phyloP scores from a whole-genome alignment of 73 alveolate species.

The Blepharisma japonicum region DNA sequence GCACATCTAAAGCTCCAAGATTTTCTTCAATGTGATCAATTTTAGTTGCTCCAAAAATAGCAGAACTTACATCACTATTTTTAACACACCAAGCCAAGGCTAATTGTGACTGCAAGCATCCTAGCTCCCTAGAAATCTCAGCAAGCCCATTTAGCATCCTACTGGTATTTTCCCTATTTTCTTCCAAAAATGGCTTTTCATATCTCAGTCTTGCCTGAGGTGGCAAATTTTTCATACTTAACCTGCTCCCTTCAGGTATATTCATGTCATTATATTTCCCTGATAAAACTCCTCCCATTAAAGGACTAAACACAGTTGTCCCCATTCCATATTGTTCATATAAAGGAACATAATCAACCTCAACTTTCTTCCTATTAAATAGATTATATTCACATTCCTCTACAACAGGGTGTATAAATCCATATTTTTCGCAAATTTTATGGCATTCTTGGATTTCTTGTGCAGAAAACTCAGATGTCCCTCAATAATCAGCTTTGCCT shows the following conservation, averaged over 20 bases:
- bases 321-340: slow-evolving; percentile 73
- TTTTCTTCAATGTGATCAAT: slow-evolving; percentile 28
- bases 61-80: slow-evolving; percentile 29
- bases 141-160: slow-evolving; percentile 31
- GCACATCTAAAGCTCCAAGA: slow-evolving; percentile 27
- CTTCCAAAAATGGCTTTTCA: too few species aligned
- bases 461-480: slow-evolving; percentile 96
- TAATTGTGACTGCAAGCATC: slow-evolving; percentile 29
- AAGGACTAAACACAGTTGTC: slow-evolving; percentile 90
- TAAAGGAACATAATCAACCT: slow-evolving; percentile 75
- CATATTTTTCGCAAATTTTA: slow-evolving; percentile 57
- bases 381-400: slow-evolving; percentile 91
- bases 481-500: slow-evolving; percentile 97
- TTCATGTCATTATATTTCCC: slow-evolving; percentile 93
- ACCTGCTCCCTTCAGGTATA: slow-evolving; percentile 63
- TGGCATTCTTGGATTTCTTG: slow-evolving; percentile 75
- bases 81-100: slow-evolving; percentile 40
- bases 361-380: slow-evolving; percentile 83
- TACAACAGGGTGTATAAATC: slow-evolving; percentile 81
- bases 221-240: slow-evolving; percentile 24
- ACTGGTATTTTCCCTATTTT: slow-evolving; percentile 24
- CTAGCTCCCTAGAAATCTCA: slow-evolving; percentile 32
- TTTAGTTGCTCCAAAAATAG: slow-evolving; percentile 27
- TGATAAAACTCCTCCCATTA: slow-evolving; percentile 86
- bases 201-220: too few species aligned